phyloP scores from a whole-genome alignment of 2,329 filamentous ascomycete genomes.

The Claviceps capensis region DNA sequence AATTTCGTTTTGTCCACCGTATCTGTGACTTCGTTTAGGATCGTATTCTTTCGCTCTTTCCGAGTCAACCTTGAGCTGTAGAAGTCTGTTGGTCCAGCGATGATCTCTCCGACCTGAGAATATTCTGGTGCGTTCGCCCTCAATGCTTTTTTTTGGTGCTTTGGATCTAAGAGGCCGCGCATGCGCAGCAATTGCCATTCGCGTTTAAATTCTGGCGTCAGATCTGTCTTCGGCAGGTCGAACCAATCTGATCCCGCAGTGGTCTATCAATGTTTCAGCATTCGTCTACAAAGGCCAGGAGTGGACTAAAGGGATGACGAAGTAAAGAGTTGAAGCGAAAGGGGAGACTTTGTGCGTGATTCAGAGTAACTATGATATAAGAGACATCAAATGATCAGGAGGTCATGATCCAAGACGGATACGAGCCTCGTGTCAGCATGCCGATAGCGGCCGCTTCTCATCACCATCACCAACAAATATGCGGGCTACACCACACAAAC shows the following conservation, averaged over 20 bases:
- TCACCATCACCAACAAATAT: constrained; percentile 16
- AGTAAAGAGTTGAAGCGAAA: background rate
- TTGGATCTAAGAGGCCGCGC: constrained; percentile 77
- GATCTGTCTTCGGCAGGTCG: constrained; percentile 67
- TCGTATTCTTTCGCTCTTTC: constrained; percentile 75
- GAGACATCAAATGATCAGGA: constrained; percentile 47
- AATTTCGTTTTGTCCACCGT: constrained; percentile 48
- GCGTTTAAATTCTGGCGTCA: constrained; percentile 75
- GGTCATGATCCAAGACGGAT: constrained; percentile 30
- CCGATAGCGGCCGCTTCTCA: constrained; percentile 25
- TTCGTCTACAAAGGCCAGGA: background rate
- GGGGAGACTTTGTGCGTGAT: constrained; percentile 5
- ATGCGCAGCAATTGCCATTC: constrained; percentile 84
- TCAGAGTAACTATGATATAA: constrained; percentile 66
- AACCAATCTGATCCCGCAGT: constrained; percentile 78
- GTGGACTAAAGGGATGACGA: background rate
- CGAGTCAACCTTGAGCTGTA: constrained; percentile 68
- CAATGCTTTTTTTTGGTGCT: constrained; percentile 84
- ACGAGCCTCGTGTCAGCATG: constrained; percentile 24
- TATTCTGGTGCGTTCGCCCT: constrained; percentile 58
- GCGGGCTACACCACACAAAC: background rate
- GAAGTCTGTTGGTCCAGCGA: constrained; percentile 81
- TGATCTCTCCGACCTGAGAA: constrained; percentile 76
- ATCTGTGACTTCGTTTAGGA: constrained; percentile 68
- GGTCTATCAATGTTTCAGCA: constrained; percentile 18